phyloP scores from a whole-genome alignment of 2,329 filamentous ascomycete species.

The Juglanconis juglandina region DNA sequence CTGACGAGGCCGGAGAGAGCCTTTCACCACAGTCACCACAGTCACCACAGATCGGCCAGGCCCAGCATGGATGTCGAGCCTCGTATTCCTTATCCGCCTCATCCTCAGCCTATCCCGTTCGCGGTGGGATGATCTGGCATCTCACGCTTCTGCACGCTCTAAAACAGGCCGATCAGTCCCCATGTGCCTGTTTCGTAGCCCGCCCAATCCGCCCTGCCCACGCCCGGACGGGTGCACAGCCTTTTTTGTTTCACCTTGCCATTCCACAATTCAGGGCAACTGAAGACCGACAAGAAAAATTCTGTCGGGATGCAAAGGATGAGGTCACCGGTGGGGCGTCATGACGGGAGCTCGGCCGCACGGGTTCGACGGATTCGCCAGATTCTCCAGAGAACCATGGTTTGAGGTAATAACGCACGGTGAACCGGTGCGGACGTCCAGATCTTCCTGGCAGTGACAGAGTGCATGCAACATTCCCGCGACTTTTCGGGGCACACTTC shows the following conservation, averaged over 20 bases:
- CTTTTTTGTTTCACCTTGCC: not conserved
- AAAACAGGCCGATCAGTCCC: conserved; percentile 10
- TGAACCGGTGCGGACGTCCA: not conserved
- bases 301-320: not conserved
- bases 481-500: not conserved
- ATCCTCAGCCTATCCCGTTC: conserved; percentile 1
- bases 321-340: not conserved
- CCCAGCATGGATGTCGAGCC: not conserved
- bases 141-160: conserved; percentile 15
- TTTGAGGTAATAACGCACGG: not conserved
- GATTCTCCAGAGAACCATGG: not conserved
- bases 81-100: conserved; percentile 13
- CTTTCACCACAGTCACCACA: not conserved
- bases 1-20: not conserved
- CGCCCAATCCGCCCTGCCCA: too few relatives aligned
- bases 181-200: not conserved
- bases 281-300: not conserved
- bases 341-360: not conserved
- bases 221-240: too few relatives aligned
- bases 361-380: too few relatives aligned
- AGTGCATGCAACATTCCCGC: not conserved
- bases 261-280: too few relatives aligned
- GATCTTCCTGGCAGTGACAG: not conserved
- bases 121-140: not conserved
- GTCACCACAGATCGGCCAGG: too few relatives aligned